Evolutionary conservation across 352 stramenopile genomes (phyloP).

Genomic region (Globisporangium radiosum): DNA sequence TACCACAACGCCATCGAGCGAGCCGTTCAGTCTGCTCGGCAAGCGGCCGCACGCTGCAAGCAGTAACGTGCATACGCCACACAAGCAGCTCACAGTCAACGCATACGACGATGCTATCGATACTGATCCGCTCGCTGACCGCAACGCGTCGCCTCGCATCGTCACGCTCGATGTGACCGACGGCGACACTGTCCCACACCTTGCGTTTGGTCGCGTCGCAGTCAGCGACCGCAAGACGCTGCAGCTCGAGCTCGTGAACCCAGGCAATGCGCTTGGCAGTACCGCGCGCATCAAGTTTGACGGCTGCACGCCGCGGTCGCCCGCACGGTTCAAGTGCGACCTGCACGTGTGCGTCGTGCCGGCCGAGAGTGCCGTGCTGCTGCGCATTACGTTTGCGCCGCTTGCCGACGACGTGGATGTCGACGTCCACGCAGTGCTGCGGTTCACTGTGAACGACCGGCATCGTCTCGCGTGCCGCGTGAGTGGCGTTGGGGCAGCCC

Average conservation of each 20-base stretch:
- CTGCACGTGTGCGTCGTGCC: slow-evolving; percentile 66
- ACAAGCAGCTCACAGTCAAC: not conserved
- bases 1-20: not conserved
- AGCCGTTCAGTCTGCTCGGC: slow-evolving; percentile 14
- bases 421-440: slow-evolving; percentile 35
- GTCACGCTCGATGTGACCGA: slow-evolving; percentile 46
- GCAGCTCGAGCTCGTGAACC: slow-evolving; percentile 48
- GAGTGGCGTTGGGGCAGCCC: slow-evolving; percentile 20
- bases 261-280: slow-evolving; percentile 24
- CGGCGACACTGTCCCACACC: slow-evolving; percentile 21
- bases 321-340: slow-evolving; percentile 58
- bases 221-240: slow-evolving; percentile 40
- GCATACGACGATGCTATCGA: not conserved
- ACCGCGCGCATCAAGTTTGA: slow-evolving; percentile 69
- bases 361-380: slow-evolving; percentile 35
- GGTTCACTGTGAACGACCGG: slow-evolving; percentile 60
- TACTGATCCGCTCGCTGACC: not conserved
- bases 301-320: slow-evolving; percentile 22
- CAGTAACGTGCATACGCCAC: not conserved
- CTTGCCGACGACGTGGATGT: slow-evolving; percentile 28
- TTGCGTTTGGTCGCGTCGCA: slow-evolving; percentile 50
- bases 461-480: slow-evolving; percentile 48
- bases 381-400: slow-evolving; percentile 66
- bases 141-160: not conserved
- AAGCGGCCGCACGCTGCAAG: slow-evolving; percentile 9